Conservation (phyloP, 1,284 basidiomycete genomes). For the Marasmius fiardii region DNA sequence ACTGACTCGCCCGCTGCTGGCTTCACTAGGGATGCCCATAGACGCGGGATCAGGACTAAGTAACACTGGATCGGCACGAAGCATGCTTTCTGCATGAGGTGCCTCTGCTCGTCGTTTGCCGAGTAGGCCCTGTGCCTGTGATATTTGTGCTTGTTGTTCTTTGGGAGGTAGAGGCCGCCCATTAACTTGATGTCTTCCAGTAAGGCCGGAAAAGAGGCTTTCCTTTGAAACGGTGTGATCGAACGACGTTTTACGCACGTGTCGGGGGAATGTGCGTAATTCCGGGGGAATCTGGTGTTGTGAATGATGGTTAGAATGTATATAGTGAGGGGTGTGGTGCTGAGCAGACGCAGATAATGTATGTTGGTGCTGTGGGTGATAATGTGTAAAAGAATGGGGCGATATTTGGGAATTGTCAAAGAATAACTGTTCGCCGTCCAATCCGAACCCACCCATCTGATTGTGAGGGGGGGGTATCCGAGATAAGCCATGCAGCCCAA, state of each 20-base stretch:
- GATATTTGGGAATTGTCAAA: background rate
- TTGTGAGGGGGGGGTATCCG: background rate
- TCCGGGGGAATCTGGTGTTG: slow-evolving; percentile 28
- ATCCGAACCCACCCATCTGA: background rate
- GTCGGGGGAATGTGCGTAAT: slow-evolving; percentile 67
- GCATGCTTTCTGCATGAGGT: slow-evolving; percentile 70
- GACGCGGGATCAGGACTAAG: background rate
- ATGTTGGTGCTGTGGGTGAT: slow-evolving; percentile 31
- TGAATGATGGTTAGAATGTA: slow-evolving; percentile 33
- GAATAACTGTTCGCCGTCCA: background rate
- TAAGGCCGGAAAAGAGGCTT: slow-evolving; percentile 52
- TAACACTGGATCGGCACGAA: slow-evolving; percentile 63
- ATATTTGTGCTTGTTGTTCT: slow-evolving; percentile 28
- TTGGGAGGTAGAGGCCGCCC: slow-evolving; percentile 66
- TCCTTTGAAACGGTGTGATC: slow-evolving; percentile 82
- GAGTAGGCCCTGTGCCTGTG: background rate
- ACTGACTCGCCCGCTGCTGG: background rate
- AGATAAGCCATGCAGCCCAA: slow-evolving; percentile 39
- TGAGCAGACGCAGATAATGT: slow-evolving; percentile 24
- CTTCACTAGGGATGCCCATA: background rate
- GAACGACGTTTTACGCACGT: slow-evolving; percentile 89
- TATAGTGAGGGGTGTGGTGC: slow-evolving; percentile 25
- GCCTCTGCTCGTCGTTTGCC: slow-evolving; percentile 66
- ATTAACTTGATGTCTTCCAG: slow-evolving; percentile 75
- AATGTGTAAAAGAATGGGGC: slow-evolving; percentile 7